phyloP scores from a whole-genome alignment of 306 rosid species.

The Prunus mongolica region DNA sequence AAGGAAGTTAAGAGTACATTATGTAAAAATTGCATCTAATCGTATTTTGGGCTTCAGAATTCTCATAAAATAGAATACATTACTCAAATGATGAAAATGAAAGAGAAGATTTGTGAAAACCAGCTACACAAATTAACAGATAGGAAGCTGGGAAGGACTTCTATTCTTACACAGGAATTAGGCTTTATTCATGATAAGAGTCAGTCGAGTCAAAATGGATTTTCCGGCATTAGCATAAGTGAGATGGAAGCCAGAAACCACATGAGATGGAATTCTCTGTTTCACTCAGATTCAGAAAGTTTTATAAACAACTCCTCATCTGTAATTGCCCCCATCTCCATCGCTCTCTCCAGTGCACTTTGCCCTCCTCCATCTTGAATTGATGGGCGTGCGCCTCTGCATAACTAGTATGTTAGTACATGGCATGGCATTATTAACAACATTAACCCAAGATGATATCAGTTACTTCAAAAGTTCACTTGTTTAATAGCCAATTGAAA shows the following conservation, averaged over 20 bases:
- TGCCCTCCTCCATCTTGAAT: constrained; percentile 78
- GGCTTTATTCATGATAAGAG: neutral
- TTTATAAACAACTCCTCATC: constrained; percentile 79
- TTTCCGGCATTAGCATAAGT: neutral
- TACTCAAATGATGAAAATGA: neutral
- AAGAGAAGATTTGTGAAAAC: neutral
- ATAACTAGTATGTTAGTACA: constrained; percentile 20
- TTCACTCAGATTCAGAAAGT: constrained; percentile 56
- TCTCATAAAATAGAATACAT: neutral
- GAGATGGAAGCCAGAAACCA: neutral
- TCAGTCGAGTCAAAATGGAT: neutral
- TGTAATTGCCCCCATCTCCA: constrained; percentile 95
- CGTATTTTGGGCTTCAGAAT: neutral
- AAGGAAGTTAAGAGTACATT: no score
- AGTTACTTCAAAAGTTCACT: no score
- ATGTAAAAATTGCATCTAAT: neutral
- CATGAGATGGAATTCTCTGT: neutral
- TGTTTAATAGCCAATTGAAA: neutral
- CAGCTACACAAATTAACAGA: neutral
- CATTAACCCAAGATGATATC: neutral
- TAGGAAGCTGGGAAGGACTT: neutral
- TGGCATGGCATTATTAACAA: neutral
- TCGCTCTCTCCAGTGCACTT: constrained; percentile 83
- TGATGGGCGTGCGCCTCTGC: constrained; percentile 81
- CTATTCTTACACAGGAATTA: neutral